Conservation (phyloP, 257 asterid genomes). For the Nicotiana knightiana region DNA sequence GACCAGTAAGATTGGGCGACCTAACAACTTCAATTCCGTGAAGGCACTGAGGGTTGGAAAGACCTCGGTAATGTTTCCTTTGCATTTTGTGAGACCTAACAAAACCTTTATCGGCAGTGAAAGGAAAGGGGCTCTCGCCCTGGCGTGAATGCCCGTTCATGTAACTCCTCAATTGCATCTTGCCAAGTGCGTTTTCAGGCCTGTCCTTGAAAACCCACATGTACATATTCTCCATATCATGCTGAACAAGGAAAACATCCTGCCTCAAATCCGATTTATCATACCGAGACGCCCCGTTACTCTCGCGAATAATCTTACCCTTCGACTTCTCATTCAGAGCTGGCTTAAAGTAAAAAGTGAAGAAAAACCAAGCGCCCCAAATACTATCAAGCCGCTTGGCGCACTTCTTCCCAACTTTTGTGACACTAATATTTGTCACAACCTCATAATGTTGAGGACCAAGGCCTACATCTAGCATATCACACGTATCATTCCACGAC, state of each 20-base stretch:
- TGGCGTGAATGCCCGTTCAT: conserved; percentile 52
- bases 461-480: conserved; percentile 33
- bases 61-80: conserved; percentile 42
- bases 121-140: conserved; percentile 42
- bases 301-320: conserved; percentile 21
- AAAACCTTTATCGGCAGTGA: conserved; percentile 41
- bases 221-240: conserved; percentile 51
- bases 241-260: conserved; percentile 46
- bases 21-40: conserved; percentile 46
- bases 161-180: conserved; percentile 48
- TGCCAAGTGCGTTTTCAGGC: conserved; percentile 47
- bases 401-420: conserved; percentile 38
- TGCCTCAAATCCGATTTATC: conserved; percentile 40
- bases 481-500: conserved; percentile 31
- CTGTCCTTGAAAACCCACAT: conserved; percentile 54
- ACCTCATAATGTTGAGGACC: conserved; percentile 37
- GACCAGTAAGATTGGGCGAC: conserved; percentile 32
- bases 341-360: conserved; percentile 39
- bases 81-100: conserved; percentile 45
- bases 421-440: conserved; percentile 23
- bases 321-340: conserved; percentile 37
- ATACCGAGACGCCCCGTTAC: conserved; percentile 26
- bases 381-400: conserved; percentile 44
- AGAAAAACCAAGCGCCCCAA: conserved; percentile 57
- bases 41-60: conserved; percentile 45